Evolutionary conservation across 768 basidiomycete genomes (phyloP), one percentile per base, ranked within the genome.

Genomic region (Lyophyllum semitale): DNA sequence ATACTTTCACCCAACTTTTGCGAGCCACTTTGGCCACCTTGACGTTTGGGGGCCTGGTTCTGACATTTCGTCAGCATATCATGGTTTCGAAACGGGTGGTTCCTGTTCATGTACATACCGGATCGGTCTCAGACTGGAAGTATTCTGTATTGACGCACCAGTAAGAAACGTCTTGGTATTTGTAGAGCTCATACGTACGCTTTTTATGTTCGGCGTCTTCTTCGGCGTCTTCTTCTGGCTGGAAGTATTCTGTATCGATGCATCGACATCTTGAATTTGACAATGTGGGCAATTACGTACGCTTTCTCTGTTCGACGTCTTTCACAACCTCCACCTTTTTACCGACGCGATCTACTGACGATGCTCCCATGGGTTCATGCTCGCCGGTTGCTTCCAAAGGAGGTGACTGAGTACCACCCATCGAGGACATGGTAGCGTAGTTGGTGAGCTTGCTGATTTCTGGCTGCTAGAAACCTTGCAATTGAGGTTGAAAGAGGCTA

Each of bases 341-440:
- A 51, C 64, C 75, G 57, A 43, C 63, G 54, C 60, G 71, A 33
- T 73, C 60, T 7, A 78, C 73, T 51, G 73, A 76, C n/a, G 76
- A 77, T 4, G 75, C 72, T 23, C 80, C 78, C 75, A 81, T 75
- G 9, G 77, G 77, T 42, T 66, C 42, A 27, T 75, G 65, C 13
- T 73, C 69, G 35, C 70, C 74, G 0, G 76, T 78, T 8, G 73
- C 73, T 65, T 78, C 76, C 30, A 79, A 74, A 25, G 80, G 77
- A 5, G 80, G 80, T 23, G 80, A 81, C 42, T 81, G 71, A 2
- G 81, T 80, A 18, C 80, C 78, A 43, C 43, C 49, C 2, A 51
- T 25, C 18, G 46, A 37, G 17, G 47, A 17, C 20, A 32, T 42
- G 22, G 4, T 20, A n/a, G n/a, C n/a, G 22, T 4, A 26, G 35